Conservation (phyloP, 352 stramenopile genomes). For the Phytophthora pini region DNA sequence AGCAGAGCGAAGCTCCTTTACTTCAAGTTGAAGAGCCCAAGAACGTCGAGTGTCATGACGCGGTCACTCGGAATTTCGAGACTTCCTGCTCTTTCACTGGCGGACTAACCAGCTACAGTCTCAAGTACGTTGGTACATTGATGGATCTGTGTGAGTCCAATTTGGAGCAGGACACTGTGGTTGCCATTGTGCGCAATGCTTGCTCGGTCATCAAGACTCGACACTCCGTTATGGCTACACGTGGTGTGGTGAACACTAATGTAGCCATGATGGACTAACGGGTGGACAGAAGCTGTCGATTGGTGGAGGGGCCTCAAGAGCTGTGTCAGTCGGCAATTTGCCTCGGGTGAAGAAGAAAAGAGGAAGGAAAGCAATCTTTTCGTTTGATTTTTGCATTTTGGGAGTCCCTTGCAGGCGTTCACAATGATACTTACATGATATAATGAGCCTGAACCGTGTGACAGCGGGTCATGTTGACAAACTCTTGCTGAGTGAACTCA, state of each 20-base stretch:
- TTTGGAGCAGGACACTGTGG: conserved; percentile 30
- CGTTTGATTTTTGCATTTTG: conserved; percentile 5
- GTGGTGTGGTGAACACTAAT: conserved; percentile 40
- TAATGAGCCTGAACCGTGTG: conserved; percentile 79
- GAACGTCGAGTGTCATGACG: conserved; percentile 48
- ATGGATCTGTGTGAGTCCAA: conserved; percentile 52
- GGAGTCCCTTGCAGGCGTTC: conserved; percentile 35
- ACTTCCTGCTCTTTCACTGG: conserved; percentile 34
- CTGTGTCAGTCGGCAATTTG: conserved; percentile 33
- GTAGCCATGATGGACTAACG: conserved; percentile 40
- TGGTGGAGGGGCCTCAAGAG: conserved; percentile 1
- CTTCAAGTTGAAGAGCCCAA: conserved; percentile 36
- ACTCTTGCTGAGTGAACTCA: conserved; percentile 67
- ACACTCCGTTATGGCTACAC: not conserved
- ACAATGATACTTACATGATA: conserved; percentile 81
- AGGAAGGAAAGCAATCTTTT: not conserved
- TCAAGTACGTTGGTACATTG: conserved; percentile 65
- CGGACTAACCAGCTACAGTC: conserved; percentile 70
- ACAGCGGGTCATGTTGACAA: conserved; percentile 60
- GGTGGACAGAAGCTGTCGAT: conserved; percentile 30
- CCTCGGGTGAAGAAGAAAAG: not conserved
- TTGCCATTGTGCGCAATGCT: conserved; percentile 41
- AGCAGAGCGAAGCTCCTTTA: conserved; percentile 29
- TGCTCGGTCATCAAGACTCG: conserved; percentile 27
- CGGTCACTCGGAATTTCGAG: conserved; percentile 40